Conservation (phyloP, 2,329 filamentous ascomycete species). For the Celoporthe dispersa region DNA sequence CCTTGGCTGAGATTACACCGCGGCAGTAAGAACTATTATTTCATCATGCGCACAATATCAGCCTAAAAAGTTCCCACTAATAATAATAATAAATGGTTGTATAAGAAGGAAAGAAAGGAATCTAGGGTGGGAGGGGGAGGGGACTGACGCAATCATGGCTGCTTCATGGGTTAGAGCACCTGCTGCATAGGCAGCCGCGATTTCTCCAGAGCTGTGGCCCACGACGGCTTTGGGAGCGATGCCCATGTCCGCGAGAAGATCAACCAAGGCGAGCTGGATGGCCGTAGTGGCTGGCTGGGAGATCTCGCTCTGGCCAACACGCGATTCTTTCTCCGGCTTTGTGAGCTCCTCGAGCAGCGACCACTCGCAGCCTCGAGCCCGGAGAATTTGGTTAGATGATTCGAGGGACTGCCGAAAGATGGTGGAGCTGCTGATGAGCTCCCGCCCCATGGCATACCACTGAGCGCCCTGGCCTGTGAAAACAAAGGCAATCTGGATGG, state of each 20-base stretch:
- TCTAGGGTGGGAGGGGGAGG: too few species aligned
- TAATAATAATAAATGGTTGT: not conserved
- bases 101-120: not conserved
- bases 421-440: not conserved
- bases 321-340: slow-evolving; percentile 9
- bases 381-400: not conserved
- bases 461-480: slow-evolving; percentile 44
- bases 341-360: slow-evolving; percentile 15
- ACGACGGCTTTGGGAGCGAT: slow-evolving; percentile 35
- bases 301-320: slow-evolving; percentile 23
- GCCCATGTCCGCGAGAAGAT: slow-evolving; percentile 36
- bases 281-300: slow-evolving; percentile 41
- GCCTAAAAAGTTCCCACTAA: not conserved
- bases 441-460: slow-evolving; percentile 36
- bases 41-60: slow-evolving; percentile 32
- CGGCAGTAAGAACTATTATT: slow-evolving; percentile 31
- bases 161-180: slow-evolving; percentile 5
- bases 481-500: slow-evolving; percentile 31
- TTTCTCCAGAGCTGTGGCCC: slow-evolving; percentile 36
- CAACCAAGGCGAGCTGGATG: slow-evolving; percentile 44
- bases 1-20: slow-evolving; percentile 12
- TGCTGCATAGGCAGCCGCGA: slow-evolving; percentile 18
- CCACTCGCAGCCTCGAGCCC: slow-evolving; percentile 10
- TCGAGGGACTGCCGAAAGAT: slow-evolving; percentile 6
- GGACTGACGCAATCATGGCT: slow-evolving; percentile 4